phyloP scores from a whole-genome alignment of 305 asterid genomes.

The Rubia peregrina region DNA sequence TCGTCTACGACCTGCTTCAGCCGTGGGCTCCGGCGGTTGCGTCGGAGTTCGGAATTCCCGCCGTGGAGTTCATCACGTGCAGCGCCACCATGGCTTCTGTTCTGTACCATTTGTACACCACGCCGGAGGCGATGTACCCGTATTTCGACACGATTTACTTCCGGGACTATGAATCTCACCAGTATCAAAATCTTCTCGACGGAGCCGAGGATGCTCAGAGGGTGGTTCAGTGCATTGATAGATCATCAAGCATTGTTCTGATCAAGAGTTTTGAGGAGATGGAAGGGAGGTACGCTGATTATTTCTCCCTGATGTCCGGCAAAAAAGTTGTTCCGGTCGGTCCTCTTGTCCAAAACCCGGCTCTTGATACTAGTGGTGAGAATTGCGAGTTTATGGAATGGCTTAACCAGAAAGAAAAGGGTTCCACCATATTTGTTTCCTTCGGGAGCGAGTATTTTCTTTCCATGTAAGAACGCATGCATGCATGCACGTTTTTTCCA shows the following conservation, averaged over 20 bases:
- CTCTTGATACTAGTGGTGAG: background rate
- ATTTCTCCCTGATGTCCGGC: background rate
- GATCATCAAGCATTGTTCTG: background rate
- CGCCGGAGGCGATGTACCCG: background rate
- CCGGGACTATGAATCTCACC: background rate
- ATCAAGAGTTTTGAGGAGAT: background rate
- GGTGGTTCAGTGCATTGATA: background rate
- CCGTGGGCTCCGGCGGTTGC: background rate
- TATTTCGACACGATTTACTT: background rate
- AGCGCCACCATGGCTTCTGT: background rate
- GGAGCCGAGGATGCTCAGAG: background rate
- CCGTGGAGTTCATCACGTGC: background rate
- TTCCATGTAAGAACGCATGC: background rate
- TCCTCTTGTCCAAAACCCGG: background rate
- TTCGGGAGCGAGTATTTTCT: conserved; percentile 4
- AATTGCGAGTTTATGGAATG: background rate
- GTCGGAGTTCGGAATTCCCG: background rate
- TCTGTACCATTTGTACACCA: background rate
- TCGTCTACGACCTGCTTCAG: background rate
- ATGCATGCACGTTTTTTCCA: no score
- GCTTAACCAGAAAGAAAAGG: conserved; percentile 3
- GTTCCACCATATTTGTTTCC: conserved; percentile 1
- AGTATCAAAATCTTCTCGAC: background rate
- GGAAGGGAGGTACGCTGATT: background rate
- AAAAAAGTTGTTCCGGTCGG: background rate